Evolutionary conservation across 2,329 filamentous ascomycete genomes (phyloP).

Genomic region (Alternaria metachromatica): DNA sequence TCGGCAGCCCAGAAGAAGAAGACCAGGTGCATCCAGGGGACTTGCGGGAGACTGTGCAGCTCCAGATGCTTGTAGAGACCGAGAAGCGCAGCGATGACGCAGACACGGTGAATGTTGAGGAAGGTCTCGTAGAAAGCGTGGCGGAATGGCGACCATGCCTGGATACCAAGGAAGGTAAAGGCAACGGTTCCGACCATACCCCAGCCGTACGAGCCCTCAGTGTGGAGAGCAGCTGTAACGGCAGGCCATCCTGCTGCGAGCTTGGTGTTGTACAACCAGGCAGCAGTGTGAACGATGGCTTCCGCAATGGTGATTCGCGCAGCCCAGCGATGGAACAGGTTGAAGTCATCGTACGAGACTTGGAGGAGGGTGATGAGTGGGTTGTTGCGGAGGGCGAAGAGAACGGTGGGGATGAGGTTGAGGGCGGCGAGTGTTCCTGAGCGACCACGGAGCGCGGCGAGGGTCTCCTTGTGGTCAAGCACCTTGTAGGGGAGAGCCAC

Average conservation of each 20-base stretch:
- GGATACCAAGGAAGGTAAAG: slow-evolving; percentile 70
- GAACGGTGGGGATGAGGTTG: slow-evolving; percentile 90
- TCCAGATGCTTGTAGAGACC: slow-evolving; percentile 81
- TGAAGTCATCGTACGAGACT: slow-evolving; percentile 96
- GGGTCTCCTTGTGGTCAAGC: slow-evolving; percentile 60
- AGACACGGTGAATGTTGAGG: slow-evolving; percentile 80
- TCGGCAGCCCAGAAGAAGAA: slow-evolving; percentile 81
- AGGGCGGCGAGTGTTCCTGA: slow-evolving; percentile 83
- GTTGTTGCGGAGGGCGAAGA: slow-evolving; percentile 92
- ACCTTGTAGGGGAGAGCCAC: slow-evolving; percentile 67
- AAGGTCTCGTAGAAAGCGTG: slow-evolving; percentile 99
- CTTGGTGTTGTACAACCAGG: slow-evolving; percentile 73
- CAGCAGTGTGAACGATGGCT: slow-evolving; percentile 71
- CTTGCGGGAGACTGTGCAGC: slow-evolving; percentile 70
- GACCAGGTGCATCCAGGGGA: slow-evolving; percentile 76
- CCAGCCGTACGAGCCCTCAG: slow-evolving; percentile 69
- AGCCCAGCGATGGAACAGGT: slow-evolving; percentile 84
- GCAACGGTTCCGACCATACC: slow-evolving; percentile 66
- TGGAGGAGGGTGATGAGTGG: slow-evolving; percentile 80
- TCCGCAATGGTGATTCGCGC: slow-evolving; percentile 76
- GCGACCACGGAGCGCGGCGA: slow-evolving; percentile 84
- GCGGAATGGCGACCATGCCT: slow-evolving; percentile 78
- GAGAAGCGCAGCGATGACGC: slow-evolving; percentile 71
- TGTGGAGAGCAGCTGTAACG: slow-evolving; percentile 61
- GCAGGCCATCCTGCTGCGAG: slow-evolving; percentile 68